phyloP scores from a whole-genome alignment of 208 protist genomes.

The Trypanosoma lewisi region DNA sequence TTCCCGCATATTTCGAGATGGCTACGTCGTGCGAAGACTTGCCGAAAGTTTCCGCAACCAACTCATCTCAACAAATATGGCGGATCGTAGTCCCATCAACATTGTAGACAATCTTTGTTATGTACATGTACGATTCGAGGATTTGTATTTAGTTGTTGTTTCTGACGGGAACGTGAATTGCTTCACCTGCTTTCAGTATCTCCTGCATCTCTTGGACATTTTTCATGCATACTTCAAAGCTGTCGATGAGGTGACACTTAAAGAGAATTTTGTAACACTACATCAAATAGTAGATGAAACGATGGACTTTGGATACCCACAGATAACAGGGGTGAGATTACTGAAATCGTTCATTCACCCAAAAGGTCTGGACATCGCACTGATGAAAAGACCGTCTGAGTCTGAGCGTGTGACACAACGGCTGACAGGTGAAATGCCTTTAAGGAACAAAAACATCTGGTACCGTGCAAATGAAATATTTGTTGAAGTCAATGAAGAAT shows the following conservation, averaged over 20 bases:
- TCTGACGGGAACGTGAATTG: slow-evolving; percentile 93
- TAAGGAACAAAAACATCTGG: slow-evolving; percentile 91
- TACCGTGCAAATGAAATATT: slow-evolving; percentile 98
- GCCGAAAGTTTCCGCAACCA: slow-evolving; percentile 89
- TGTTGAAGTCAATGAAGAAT: slow-evolving; percentile 97
- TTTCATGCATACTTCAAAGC: slow-evolving; percentile 92
- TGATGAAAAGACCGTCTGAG: slow-evolving; percentile 40
- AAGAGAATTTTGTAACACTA: slow-evolving; percentile 96
- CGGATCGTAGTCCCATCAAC: slow-evolving; percentile 87
- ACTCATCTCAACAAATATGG: slow-evolving; percentile 64
- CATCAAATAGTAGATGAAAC: slow-evolving; percentile 98
- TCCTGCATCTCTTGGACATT: slow-evolving; percentile 81
- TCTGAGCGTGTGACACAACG: slow-evolving; percentile 72
- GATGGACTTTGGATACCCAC: slow-evolving; percentile 98
- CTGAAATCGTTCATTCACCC: slow-evolving; percentile 92
- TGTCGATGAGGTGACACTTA: slow-evolving; percentile 92
- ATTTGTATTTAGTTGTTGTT: slow-evolving; percentile 94
- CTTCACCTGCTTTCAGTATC: slow-evolving; percentile 76
- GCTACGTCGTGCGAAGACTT: slow-evolving; percentile 68
- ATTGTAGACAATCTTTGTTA: slow-evolving; percentile 85
- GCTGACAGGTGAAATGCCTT: slow-evolving; percentile 91
- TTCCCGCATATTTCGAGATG: slow-evolving; percentile 81
- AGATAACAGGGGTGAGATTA: slow-evolving; percentile 85
- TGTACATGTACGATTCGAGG: slow-evolving; percentile 87
- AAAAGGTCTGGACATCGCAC: slow-evolving; percentile 52